These are phyloP conservation scores for Epichloe gansuensis DNA, from an alignment of 2,329 filamentous ascomycete species.

Conservation along the genomic window DNA sequence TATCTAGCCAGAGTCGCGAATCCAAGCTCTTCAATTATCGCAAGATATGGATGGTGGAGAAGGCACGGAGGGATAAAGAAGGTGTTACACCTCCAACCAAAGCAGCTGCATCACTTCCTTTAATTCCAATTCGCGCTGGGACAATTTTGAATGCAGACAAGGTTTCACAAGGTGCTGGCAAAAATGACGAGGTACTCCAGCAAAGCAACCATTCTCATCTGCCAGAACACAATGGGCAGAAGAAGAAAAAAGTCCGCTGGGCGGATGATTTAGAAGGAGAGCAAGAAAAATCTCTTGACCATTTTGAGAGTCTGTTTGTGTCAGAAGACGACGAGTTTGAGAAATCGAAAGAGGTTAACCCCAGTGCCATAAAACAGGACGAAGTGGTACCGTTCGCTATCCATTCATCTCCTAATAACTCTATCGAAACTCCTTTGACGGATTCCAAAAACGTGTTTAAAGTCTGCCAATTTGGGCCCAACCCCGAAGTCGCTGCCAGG, in stretches of 20 bases:
- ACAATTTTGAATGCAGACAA: background rate
- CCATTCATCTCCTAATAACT: background rate
- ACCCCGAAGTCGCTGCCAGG: background rate
- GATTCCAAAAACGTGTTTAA: conserved; percentile 2
- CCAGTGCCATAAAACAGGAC: background rate
- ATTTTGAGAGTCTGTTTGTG: conserved; percentile 4
- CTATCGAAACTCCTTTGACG: background rate
- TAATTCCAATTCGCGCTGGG: background rate
- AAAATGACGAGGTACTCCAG: background rate
- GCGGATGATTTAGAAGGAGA: conserved; percentile 1
- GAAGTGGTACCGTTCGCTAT: background rate
- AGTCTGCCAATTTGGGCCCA: conserved; percentile 7
- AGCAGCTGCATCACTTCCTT: background rate
- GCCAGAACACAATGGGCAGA: background rate
- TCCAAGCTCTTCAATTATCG: conserved; percentile 25
- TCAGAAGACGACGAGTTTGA: background rate
- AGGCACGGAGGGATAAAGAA: conserved; percentile 6
- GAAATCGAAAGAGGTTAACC: background rate
- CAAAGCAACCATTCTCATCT: background rate
- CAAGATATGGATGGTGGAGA: conserved; percentile 4
- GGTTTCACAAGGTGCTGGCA: background rate
- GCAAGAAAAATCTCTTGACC: background rate
- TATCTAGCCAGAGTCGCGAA: conserved; percentile 27
- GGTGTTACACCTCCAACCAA: conserved; percentile 2
- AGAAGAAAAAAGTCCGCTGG: conserved; percentile 5